Base-by-base conservation (phyloP, 768 basidiomycete species). In the Pleurotus eryngii region DNA sequence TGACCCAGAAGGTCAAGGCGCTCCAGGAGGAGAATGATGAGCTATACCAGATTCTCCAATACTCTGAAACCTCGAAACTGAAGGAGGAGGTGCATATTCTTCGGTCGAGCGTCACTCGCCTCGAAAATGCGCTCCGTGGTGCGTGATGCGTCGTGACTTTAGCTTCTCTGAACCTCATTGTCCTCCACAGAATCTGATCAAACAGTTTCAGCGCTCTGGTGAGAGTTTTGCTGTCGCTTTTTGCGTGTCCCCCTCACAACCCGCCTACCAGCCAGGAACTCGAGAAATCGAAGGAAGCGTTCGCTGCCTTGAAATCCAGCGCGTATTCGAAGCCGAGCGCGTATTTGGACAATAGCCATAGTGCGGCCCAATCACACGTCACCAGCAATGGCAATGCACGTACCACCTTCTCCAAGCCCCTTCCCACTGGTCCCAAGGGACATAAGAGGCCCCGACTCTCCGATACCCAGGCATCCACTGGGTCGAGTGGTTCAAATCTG, bases 11-110 rank as follows among this genome's bases (percentile, higher is more conserved):
- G 47, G 81, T 83, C 24, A 82, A 83, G 48, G 70, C 86, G 15
- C 74, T 94, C 8, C 92, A 94, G 67, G 87, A 92, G 56, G 92
- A 94, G 70, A 94, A 94, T 59, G 90, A 94, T 62, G 92, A 94
- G 61, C 69, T 94, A 15, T 94, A 93, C 67, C 81, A 85, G 49
- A 72, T 93, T 8, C 71, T 94, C 56, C 87, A 83, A 68, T 76
- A 76, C 22, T 82, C 87, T 40, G 91, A 94, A 70, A 88, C 89
- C 0, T 91, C 90, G 4, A 85, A 81, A 67, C 67, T 94, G 60
- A 91, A 91, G 67, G 92, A 92, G 65, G 89, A 94, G 67, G 88
- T 88, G 9, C 81, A 82, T 48, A 83, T 83, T 5, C 75, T 94
- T 55, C 77, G 84, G 35, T 77, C 83, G 61, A 82, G 85, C 30